Evolutionary conservation across 1,284 basidiomycete genomes (phyloP), one percentile per base, ranked within the genome.

Genomic region (Ceratobasidium sp.): DNA sequence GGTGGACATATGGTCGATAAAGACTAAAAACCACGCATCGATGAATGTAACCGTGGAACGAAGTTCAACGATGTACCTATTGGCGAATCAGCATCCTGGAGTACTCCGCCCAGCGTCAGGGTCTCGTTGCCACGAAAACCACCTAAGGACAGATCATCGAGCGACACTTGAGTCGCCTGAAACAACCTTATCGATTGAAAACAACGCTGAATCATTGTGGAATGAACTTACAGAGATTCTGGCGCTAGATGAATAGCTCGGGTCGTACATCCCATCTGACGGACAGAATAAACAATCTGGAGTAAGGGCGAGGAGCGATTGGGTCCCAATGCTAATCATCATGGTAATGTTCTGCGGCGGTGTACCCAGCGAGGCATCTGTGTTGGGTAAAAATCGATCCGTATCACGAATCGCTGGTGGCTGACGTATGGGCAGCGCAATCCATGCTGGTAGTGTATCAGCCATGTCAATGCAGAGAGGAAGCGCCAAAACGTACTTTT

Each of bases 311-410:
- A 65, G 66, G 5, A 65, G 40, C 17, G 61, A 10, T 23, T 54
- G 38, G 15, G 61, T 23, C 2, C 20, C 38, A 17, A 57, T 66
- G 26, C 66, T n/a, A 15, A 75, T 33, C 5, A 65, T 12, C 48
- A 75, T 62, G 28, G 61, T 65, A 12, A 50, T 54, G 33, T 75
- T 75, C 66, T 75, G 73, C 62, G 73, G 73, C 20, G 73, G 73
- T 13, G 61, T 75, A 23, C 73, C 73, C 28, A 75, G 12, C 1
- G 62, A 52, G 3, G 52, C 61, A 56, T 75, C 73, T 10, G 62
- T 46, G 33, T 52, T 38, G 50, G 46, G 62, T 26, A 38, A 13
- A 33, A 65, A 50, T 23, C n/a, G 13, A 17, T n/a, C 20, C 10
- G 26, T 56, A 26, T 50, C 50, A 26, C 26, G 13, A 1, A 75